Base-by-base conservation (phyloP, 805 yeast species). In the Allodekkera sacchari region DNA sequence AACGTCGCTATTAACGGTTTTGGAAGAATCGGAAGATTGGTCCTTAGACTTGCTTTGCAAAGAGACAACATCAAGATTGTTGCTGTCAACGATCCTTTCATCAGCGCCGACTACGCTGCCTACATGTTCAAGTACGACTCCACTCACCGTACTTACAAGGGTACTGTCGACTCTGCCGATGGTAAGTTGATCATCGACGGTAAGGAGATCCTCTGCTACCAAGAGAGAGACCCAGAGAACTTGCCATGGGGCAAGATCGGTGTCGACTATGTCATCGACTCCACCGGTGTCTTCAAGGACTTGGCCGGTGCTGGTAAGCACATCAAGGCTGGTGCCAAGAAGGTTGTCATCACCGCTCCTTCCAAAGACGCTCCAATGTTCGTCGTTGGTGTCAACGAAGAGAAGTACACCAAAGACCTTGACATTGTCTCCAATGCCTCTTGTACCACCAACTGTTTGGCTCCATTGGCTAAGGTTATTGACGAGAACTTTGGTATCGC, bases 81-180 rank as follows among this genome's bases (percentile, higher is more conserved):
- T 44, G 94, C 94, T 46, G 68, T 85, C 73, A 85, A 85, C 63
- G 92, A 85, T 63, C 95, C 95, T 42, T 84, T 83, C 72, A 85
- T 84, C 53, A 75, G 76, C 42, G 72, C 92, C 39, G 94, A 84
- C 48, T 84, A 84, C 65, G 95, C 95, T 55, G 83, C 95, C 44
- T 84, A 84, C 75, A 77, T 84, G 85, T 83, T 84, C 83, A 85
- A 84, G 72, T 84, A 83, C 67, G 95, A 84, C 66, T 83, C 95
- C 40, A 84, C 94, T 46, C 95, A 84, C 71, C 94, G 95, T 55
- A 69, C 67, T 58, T 85, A 62, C 79, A 62, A 67, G 55, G 95
- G 95, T 55, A 74, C 67, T 39, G 94, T 84, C 42, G 39, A 65
- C 48, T 40, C 50, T 45, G 72, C 72, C 45, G 84, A 66, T 42